These are phyloP conservation scores for Casuarina equisetifolia DNA, from an alignment of 306 rosid species.

Conservation along the genomic window DNA sequence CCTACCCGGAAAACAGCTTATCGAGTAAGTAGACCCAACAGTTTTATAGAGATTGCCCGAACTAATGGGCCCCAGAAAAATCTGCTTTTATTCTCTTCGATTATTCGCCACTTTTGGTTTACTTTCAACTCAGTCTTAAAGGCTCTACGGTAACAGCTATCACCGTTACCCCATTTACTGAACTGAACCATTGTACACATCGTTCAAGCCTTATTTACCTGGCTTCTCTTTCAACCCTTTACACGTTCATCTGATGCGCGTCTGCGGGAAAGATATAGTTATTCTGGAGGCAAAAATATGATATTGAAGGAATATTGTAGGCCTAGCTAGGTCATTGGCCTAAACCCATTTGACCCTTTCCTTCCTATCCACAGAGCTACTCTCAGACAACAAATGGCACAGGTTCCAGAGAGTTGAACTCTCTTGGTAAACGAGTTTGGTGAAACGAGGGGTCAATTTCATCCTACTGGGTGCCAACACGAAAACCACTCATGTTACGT, in stretches of 20 bases:
- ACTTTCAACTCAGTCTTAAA: too few species aligned
- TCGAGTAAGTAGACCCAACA: too few species aligned
- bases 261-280: too few species aligned
- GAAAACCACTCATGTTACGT: not conserved
- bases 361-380: not conserved
- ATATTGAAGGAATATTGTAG: not conserved
- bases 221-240: not conserved
- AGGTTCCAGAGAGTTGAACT: not conserved
- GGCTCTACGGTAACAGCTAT: too few species aligned
- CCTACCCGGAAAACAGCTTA: too few species aligned
- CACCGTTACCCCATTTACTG: too few species aligned
- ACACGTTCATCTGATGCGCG: not conserved
- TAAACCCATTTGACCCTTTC: not conserved
- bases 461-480: constrained; percentile 14
- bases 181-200: too few species aligned
- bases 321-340: too few species aligned
- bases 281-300: not conserved
- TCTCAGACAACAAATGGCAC: not conserved
- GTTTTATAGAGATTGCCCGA: too few species aligned
- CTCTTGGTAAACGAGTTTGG: not conserved
- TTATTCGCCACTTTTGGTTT: too few species aligned
- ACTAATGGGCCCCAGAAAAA: too few species aligned
- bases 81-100: too few species aligned
- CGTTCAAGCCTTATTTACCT: not conserved
- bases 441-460: not conserved